phyloP scores from a whole-genome alignment of 805 yeast species.

The Yarrowia sp. region DNA sequence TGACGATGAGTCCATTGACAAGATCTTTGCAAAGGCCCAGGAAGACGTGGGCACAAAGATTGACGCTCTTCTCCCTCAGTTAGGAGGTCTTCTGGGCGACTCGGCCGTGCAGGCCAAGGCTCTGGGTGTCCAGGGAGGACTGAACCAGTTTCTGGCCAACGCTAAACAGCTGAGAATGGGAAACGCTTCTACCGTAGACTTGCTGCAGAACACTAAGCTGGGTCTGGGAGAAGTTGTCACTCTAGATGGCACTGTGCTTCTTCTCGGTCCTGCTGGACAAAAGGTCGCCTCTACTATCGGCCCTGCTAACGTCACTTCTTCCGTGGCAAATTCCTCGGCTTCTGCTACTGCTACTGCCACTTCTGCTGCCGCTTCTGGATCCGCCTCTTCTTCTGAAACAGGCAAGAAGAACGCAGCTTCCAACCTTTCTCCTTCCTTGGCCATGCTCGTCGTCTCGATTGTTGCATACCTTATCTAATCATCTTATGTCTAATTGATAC shows the following conservation, averaged over 20 bases:
- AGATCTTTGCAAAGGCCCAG: constrained; percentile 19
- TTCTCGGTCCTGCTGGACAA: constrained; percentile 9
- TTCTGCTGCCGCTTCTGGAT: not conserved
- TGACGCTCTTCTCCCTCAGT: constrained; percentile 12
- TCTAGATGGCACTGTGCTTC: not conserved
- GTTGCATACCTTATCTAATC: not conserved
- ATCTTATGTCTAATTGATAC: not conserved
- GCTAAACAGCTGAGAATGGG: constrained; percentile 7
- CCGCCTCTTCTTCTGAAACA: not conserved
- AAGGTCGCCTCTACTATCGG: constrained; percentile 1
- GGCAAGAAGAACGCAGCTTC: not conserved
- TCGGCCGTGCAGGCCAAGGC: constrained; percentile 17
- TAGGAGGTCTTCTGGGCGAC: not conserved
- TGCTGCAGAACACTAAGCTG: constrained; percentile 1
- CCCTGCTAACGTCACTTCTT: not conserved
- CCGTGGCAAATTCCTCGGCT: not conserved
- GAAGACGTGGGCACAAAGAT: not conserved
- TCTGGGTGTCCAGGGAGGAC: constrained; percentile 19
- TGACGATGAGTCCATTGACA: not conserved
- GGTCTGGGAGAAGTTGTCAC: not conserved
- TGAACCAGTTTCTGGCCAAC: constrained; percentile 18
- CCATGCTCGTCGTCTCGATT: not conserved
- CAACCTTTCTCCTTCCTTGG: not conserved
- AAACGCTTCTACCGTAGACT: not conserved
- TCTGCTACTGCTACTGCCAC: not conserved